A percentile compares a stretch with the other conserved stretches of the same genome.
phyloP scores from a whole-genome alignment of 371 early-diverging fungal genomes.

The Quaeritorhiza haematococci region DNA sequence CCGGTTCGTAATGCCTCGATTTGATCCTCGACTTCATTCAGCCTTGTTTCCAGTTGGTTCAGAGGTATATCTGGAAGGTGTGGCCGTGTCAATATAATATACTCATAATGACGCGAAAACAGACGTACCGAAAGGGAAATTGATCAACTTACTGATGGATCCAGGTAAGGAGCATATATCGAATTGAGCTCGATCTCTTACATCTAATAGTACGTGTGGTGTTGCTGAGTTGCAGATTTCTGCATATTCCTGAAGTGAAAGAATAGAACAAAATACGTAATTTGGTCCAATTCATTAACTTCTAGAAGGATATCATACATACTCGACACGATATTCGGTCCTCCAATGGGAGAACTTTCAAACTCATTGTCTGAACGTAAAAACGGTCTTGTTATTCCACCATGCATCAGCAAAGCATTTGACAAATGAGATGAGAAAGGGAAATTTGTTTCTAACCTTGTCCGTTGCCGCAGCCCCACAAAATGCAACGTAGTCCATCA shows the following conservation, averaged over 20 bases:
- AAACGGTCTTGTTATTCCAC: neutral
- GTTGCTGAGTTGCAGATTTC: conserved; percentile 16
- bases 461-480: conserved; percentile 79
- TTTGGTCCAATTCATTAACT: neutral
- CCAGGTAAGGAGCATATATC: conserved; percentile 73
- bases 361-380: conserved; percentile 1
- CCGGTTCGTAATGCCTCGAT: conserved; percentile 6
- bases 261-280: neutral
- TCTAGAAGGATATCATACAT: too few species aligned
- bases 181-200: conserved; percentile 76
- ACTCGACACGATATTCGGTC: conserved; percentile 14
- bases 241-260: conserved; percentile 2
- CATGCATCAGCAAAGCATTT: neutral
- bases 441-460: conserved; percentile 41
- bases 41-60: conserved; percentile 13
- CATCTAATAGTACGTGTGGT: conserved; percentile 80
- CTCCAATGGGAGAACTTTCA: conserved; percentile 3
- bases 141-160: conserved; percentile 40
- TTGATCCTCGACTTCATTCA: conserved; percentile 33
- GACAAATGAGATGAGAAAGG: neutral
- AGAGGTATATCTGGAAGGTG: conserved; percentile 31
- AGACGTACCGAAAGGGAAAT: neutral
- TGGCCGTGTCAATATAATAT: neutral
- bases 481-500: conserved; percentile 86
- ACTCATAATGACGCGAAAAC: neutral